Evolutionary conservation across 345 rosid species (phyloP).

Genomic region (Syzygium grande): DNA sequence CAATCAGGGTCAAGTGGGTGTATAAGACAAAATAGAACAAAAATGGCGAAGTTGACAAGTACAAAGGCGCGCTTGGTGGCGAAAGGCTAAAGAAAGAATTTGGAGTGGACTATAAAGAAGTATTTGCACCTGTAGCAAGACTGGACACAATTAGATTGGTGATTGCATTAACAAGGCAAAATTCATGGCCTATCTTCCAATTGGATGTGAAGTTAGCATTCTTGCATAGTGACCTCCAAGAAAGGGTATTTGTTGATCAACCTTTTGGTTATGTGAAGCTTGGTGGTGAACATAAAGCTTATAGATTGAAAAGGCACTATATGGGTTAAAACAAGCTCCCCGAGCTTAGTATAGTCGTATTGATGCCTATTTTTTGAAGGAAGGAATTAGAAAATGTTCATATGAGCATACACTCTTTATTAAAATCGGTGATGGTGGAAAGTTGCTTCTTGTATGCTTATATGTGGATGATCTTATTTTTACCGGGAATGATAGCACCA

Average conservation of each 20-base stretch:
- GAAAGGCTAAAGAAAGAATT: neutral
- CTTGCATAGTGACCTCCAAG: neutral
- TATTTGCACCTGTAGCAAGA: neutral
- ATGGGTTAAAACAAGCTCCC: neutral
- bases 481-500: no score
- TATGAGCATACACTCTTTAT: neutral
- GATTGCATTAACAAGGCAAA: neutral
- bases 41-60: neutral
- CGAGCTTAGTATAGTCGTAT: neutral
- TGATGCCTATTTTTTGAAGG: neutral
- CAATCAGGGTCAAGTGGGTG: neutral
- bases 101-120: neutral
- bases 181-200: neutral
- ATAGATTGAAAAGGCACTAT: neutral
- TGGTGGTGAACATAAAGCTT: neutral
- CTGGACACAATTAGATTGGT: neutral
- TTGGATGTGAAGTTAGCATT: neutral
- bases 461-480: neutral
- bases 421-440: neutral
- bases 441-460: neutral
- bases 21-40: neutral
- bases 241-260: neutral
- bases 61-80: neutral
- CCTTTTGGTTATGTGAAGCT: neutral
- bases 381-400: neutral